Evolutionary conservation across 2,329 filamentous ascomycete genomes (phyloP).

Genomic region (Aspergillus texensis): DNA sequence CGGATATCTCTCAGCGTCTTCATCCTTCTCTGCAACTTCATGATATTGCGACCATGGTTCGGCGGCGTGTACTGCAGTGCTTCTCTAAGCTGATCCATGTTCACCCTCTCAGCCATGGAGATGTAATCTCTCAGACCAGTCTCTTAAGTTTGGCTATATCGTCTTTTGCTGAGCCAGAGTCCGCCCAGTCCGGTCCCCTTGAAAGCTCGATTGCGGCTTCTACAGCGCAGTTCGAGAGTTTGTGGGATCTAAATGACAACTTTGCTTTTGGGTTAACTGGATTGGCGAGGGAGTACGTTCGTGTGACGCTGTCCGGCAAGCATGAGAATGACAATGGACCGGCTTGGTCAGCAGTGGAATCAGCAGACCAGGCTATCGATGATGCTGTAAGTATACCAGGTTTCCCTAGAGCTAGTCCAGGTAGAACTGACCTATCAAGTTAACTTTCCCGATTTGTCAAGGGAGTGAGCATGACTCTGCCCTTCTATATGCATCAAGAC

Average conservation of each 20-base stretch:
- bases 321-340: slow-evolving; percentile 61
- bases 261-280: slow-evolving; percentile 92
- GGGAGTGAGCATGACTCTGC: slow-evolving; percentile 90
- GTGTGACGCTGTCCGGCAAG: slow-evolving; percentile 71
- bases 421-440: slow-evolving; percentile 33
- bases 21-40: slow-evolving; percentile 84
- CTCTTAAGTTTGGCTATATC: slow-evolving; percentile 86
- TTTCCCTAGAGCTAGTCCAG: neutral
- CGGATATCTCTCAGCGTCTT: slow-evolving; percentile 82
- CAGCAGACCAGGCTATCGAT: slow-evolving; percentile 42
- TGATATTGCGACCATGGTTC: slow-evolving; percentile 90
- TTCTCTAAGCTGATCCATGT: slow-evolving; percentile 89
- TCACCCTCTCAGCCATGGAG: slow-evolving; percentile 80
- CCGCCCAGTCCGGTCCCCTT: slow-evolving; percentile 68
- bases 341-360: slow-evolving; percentile 43
- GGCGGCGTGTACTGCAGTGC: slow-evolving; percentile 89
- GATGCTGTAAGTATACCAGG: slow-evolving; percentile 39
- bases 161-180: slow-evolving; percentile 89
- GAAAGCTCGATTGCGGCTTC: slow-evolving; percentile 91
- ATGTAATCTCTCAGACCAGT: slow-evolving; percentile 87
- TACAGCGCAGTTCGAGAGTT: slow-evolving; percentile 83
- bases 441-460: slow-evolving; percentile 69
- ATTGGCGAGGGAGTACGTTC: slow-evolving; percentile 74
- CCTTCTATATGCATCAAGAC: slow-evolving; percentile 66
- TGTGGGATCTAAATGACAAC: slow-evolving; percentile 96